A percentile compares a stretch with the other conserved stretches of the same genome.
Conservation (phyloP, 1,139 yeast species). For the Lodderomyces beijingensis region DNA sequence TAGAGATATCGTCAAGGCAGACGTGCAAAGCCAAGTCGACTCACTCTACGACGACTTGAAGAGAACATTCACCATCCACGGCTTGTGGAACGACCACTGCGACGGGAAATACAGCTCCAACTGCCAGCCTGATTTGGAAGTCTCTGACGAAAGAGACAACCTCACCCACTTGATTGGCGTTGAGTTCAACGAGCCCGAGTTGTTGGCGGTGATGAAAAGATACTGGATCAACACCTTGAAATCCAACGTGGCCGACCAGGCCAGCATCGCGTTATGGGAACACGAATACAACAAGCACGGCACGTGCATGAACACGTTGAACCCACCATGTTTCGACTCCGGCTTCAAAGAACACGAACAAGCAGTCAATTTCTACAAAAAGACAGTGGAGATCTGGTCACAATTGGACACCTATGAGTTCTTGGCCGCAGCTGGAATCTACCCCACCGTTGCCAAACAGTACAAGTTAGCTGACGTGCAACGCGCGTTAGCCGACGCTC, state of each 20-base stretch:
- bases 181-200: conserved; percentile 24
- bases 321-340: conserved; percentile 31
- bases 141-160: conserved; percentile 24
- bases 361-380: conserved; percentile 31
- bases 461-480: conserved; percentile 29
- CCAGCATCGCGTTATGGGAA: conserved; percentile 30
- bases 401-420: conserved; percentile 32
- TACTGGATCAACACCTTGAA: conserved; percentile 35
- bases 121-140: conserved; percentile 30
- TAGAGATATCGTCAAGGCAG: conserved; percentile 11
- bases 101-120: conserved; percentile 31
- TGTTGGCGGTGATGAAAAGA: conserved; percentile 28
- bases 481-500: conserved; percentile 28
- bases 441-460: conserved; percentile 26
- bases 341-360: conserved; percentile 28
- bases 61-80: conserved; percentile 36
- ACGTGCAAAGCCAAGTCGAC: conserved; percentile 7
- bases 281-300: conserved; percentile 45
- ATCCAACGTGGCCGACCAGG: conserved; percentile 28
- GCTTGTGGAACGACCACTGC: conserved; percentile 40
- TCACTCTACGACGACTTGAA: conserved; percentile 11
- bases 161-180: conserved; percentile 27
- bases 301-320: conserved; percentile 41
- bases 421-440: conserved; percentile 30
- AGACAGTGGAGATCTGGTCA: conserved; percentile 32